Evolutionary conservation across 2,329 filamentous ascomycete genomes (phyloP).

Genomic region (Fusarium mexicanum): DNA sequence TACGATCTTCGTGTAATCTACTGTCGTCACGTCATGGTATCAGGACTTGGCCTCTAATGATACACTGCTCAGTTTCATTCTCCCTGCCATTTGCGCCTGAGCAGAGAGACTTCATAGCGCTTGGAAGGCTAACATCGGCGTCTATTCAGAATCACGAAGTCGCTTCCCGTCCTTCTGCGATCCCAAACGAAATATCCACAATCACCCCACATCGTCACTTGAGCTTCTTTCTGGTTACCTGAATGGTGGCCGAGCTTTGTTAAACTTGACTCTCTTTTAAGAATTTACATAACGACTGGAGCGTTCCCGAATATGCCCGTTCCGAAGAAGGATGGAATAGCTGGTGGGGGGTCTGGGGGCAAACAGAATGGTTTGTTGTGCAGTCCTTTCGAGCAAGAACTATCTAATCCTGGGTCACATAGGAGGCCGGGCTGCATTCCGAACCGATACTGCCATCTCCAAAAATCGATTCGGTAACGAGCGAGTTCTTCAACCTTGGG

Average conservation of each 20-base stretch:
- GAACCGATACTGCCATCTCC: constrained; percentile 90
- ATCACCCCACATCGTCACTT: constrained; percentile 29
- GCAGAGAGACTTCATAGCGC: constrained; percentile 1
- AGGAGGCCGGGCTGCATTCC: constrained; percentile 78
- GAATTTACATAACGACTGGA: constrained; percentile 36
- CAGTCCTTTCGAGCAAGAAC: not conserved
- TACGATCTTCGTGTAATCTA: constrained; percentile 27
- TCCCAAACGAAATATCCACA: constrained; percentile 13
- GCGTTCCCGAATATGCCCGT: constrained; percentile 48
- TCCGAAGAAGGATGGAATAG: constrained; percentile 52
- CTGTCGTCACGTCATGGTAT: constrained; percentile 39
- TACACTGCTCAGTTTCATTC: constrained; percentile 9
- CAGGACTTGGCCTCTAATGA: constrained; percentile 33
- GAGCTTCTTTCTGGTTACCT: constrained; percentile 32
- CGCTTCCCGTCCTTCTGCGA: constrained; percentile 25
- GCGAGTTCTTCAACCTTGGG: constrained; percentile 83
- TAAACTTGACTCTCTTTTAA: constrained; percentile 37
- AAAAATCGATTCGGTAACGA: constrained; percentile 75
- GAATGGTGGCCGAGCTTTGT: constrained; percentile 39
- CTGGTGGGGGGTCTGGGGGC: constrained; percentile 44
- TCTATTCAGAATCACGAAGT: constrained; percentile 14
- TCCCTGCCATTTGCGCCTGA: not conserved
- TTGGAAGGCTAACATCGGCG: constrained; percentile 14
- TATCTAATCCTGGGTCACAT: constrained; percentile 11
- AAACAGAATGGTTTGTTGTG: constrained; percentile 52